Conservation (phyloP, 108 stramenopile species). For the Thalassiosira profunda region DNA sequence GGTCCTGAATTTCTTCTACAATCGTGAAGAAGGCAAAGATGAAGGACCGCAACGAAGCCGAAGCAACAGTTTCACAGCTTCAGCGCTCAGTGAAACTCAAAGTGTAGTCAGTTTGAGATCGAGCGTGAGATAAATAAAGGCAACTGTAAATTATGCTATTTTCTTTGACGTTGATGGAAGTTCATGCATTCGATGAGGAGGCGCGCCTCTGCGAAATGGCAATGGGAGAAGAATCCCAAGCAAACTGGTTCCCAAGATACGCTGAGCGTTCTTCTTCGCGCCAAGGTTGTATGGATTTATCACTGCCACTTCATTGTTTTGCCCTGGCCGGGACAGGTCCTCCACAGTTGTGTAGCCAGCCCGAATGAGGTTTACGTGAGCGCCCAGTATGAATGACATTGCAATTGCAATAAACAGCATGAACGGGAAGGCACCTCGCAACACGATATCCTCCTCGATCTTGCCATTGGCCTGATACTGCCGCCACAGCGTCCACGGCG, state of each 20-base stretch:
- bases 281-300: constrained; percentile 43
- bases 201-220: too few species aligned
- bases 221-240: constrained; percentile 17
- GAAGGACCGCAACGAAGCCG: constrained; percentile 64
- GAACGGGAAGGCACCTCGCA: constrained; percentile 41
- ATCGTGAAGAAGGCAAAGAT: constrained; percentile 33
- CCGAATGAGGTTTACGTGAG: constrained; percentile 26
- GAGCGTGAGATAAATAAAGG: constrained; percentile 22
- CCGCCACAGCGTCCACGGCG: constrained; percentile 40
- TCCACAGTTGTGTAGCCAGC: constrained; percentile 43
- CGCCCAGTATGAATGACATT: constrained; percentile 31
- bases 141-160: too few species aligned
- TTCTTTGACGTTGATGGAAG: too few species aligned
- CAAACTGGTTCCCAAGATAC: constrained; percentile 22
- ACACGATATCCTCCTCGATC: constrained; percentile 41
- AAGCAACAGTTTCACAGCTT: constrained; percentile 73
- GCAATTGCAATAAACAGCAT: constrained; percentile 30
- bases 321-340: constrained; percentile 17
- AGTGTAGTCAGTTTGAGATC: constrained; percentile 42
- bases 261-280: constrained; percentile 21
- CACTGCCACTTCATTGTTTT: background rate
- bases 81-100: too few species aligned
- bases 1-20: constrained; percentile 82
- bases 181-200: too few species aligned
- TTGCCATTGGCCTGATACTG: constrained; percentile 30